Conservation (phyloP, 768 basidiomycete genomes). For the Phylloporus sp. region DNA sequence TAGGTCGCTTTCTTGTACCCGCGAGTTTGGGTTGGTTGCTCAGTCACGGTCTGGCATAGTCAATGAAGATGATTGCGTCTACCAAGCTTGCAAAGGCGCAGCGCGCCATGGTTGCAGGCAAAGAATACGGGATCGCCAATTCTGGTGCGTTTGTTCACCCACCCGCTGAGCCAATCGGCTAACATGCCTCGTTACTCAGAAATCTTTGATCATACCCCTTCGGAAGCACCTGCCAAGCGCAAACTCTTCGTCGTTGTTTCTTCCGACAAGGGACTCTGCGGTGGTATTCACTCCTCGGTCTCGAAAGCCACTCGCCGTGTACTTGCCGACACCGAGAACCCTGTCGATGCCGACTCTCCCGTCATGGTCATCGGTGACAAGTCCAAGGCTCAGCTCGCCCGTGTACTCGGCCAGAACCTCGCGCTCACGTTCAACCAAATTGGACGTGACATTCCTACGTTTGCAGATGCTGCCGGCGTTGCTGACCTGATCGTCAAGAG, state of each 20-base stretch:
- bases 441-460: slow-evolving; percentile 95
- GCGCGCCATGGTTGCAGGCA: slow-evolving; percentile 86
- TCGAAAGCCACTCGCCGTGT: slow-evolving; percentile 81
- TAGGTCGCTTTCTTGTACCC: slow-evolving; percentile 31
- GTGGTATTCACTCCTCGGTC: slow-evolving; percentile 98
- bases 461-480: slow-evolving; percentile 90
- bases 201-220: slow-evolving; percentile 75
- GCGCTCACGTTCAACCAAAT: slow-evolving; percentile 94
- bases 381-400: slow-evolving; percentile 86
- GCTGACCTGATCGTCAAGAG: slow-evolving; percentile 88
- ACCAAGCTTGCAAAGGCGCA: slow-evolving; percentile 95
- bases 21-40: not conserved
- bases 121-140: slow-evolving; percentile 90
- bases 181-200: slow-evolving; percentile 43
- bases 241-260: slow-evolving; percentile 93
- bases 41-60: slow-evolving; percentile 40
- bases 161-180: not conserved
- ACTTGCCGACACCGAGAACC: slow-evolving; percentile 46
- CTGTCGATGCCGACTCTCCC: slow-evolving; percentile 55
- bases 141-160: slow-evolving; percentile 48
- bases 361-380: slow-evolving; percentile 95
- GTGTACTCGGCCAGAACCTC: slow-evolving; percentile 59
- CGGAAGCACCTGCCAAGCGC: slow-evolving; percentile 63
- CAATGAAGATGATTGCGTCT: slow-evolving; percentile 99
- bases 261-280: slow-evolving; percentile 98